These are phyloP conservation scores for Debaryomyces fabryi DNA, from an alignment of 1,139 yeast genomes.

Conservation along the genomic window DNA sequence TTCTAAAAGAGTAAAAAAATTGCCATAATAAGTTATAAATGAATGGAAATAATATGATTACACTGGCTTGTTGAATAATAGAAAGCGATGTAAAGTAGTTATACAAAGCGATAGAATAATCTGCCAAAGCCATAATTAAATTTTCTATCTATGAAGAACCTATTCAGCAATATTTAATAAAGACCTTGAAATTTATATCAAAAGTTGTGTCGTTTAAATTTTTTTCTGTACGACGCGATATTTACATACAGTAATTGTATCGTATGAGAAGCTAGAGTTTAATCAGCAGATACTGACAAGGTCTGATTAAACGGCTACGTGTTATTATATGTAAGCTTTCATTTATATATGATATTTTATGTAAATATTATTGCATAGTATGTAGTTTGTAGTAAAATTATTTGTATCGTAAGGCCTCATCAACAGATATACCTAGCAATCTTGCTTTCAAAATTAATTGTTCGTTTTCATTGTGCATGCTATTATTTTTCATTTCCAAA, in stretches of 20 bases:
- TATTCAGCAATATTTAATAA: neutral
- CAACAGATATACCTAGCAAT: slow-evolving; percentile 28
- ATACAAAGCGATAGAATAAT: slow-evolving; percentile 13
- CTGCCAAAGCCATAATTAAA: slow-evolving; percentile 5
- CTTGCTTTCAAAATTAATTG: slow-evolving; percentile 32
- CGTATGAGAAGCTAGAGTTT: slow-evolving; percentile 3
- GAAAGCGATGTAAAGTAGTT: slow-evolving; percentile 29
- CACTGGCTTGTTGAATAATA: slow-evolving; percentile 34
- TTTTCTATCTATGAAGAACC: neutral
- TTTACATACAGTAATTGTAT: neutral
- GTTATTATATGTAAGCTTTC: neutral
- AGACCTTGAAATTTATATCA: neutral
- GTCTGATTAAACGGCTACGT: too few species aligned
- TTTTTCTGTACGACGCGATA: slow-evolving; percentile 8
- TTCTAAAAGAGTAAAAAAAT: slow-evolving; percentile 67
- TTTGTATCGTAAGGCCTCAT: slow-evolving; percentile 9
- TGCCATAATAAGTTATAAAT: slow-evolving; percentile 72
- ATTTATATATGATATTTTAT: neutral
- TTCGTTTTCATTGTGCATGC: slow-evolving; percentile 38
- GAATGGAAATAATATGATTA: slow-evolving; percentile 50
- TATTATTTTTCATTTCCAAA: slow-evolving; percentile 41
- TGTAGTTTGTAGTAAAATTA: neutral
- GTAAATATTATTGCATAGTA: neutral
- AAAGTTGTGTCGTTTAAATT: neutral
- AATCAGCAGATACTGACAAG: neutral